phyloP scores from a whole-genome alignment of 163 green algal genomes.

The Volvox carteri region DNA sequence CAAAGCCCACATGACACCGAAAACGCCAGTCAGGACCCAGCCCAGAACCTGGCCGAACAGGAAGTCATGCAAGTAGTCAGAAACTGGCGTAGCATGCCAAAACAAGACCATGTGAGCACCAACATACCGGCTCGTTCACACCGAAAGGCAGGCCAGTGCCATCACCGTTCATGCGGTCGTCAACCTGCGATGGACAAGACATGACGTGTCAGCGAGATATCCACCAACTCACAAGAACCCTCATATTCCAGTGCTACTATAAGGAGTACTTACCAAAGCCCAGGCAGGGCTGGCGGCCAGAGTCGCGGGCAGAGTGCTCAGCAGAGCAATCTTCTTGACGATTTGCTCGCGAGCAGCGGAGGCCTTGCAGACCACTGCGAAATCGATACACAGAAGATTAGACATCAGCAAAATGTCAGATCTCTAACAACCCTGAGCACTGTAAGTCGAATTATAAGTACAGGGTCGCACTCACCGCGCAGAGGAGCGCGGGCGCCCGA shows the following conservation, averaged over 20 bases:
- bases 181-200: slow-evolving; percentile 74
- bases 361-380: slow-evolving; percentile 81
- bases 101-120: not conserved
- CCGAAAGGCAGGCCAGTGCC: slow-evolving; percentile 87
- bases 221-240: not conserved
- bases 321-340: slow-evolving; percentile 75
- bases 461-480: slow-evolving; percentile 33
- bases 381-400: too few relatives aligned
- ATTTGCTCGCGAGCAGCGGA: slow-evolving; percentile 63
- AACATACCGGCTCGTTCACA: slow-evolving; percentile 78
- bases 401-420: too few relatives aligned
- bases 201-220: slow-evolving; percentile 12
- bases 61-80: not conserved
- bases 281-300: slow-evolving; percentile 83
- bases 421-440: too few relatives aligned
- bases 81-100: not conserved
- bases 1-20: slow-evolving; percentile 81
- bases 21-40: slow-evolving; percentile 79
- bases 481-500: slow-evolving; percentile 49
- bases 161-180: slow-evolving; percentile 92
- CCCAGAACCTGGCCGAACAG: slow-evolving; percentile 58
- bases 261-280: slow-evolving; percentile 79
- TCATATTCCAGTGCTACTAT: too few relatives aligned
- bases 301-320: slow-evolving; percentile 74
- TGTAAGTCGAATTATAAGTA: too few relatives aligned